Conservation (phyloP, 2,329 filamentous ascomycete species). For the Cladosporium sp. region DNA sequence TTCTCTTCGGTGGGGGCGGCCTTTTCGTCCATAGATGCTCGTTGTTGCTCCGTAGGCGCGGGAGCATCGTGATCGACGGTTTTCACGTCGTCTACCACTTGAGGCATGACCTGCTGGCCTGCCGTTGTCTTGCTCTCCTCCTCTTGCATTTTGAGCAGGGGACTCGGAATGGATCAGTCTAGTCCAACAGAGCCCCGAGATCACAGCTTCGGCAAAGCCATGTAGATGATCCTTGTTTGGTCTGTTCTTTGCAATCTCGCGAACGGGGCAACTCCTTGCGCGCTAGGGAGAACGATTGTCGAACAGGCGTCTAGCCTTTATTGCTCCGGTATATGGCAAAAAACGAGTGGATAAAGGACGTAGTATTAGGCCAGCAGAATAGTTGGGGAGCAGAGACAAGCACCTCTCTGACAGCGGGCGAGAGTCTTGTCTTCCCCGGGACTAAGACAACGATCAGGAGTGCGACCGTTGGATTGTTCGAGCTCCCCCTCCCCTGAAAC, state of each 20-base stretch:
- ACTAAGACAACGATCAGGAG: neutral
- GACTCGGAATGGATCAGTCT: slow-evolving; percentile 2
- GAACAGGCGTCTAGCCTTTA: neutral
- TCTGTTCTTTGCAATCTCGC: slow-evolving; percentile 12
- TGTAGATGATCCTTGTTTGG: slow-evolving; percentile 6
- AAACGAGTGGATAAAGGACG: too few relatives aligned
- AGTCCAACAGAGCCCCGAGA: slow-evolving; percentile 5
- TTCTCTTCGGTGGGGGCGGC: neutral
- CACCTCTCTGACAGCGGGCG: neutral
- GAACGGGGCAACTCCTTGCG: slow-evolving; percentile 6
- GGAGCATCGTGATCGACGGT: neutral
- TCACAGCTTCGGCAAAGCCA: slow-evolving; percentile 6
- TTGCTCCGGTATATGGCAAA: too few relatives aligned
- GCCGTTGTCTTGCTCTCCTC: slow-evolving; percentile 1
- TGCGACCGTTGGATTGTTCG: neutral
- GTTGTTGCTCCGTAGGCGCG: too few relatives aligned
- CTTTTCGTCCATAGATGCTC: neutral
- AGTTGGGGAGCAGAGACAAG: neutral
- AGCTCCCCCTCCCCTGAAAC: neutral
- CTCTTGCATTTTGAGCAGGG: slow-evolving; percentile 3
- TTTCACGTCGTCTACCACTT: neutral
- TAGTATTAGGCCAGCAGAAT: too few relatives aligned
- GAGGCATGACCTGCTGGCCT: slow-evolving; percentile 4
- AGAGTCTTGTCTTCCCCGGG: neutral
- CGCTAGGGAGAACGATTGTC: slow-evolving; percentile 11